A percentile compares a stretch with the other conserved stretches of the same genome.
phyloP scores from a whole-genome alignment of 257 asterid species.

The Nyctanthes arbortristis region DNA sequence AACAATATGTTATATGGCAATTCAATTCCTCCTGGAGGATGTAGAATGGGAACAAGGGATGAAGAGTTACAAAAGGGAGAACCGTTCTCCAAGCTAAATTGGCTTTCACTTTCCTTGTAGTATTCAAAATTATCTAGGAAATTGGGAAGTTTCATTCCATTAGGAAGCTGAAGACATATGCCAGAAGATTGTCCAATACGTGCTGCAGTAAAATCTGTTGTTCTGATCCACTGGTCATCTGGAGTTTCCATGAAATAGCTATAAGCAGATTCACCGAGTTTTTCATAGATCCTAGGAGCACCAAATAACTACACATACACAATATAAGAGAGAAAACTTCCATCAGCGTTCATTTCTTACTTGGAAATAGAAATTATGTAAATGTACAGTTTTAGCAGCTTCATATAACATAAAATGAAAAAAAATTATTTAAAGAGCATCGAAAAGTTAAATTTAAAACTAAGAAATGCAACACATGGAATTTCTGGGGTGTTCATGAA shows the following conservation, averaged over 20 bases:
- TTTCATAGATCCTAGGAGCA: constrained; percentile 76
- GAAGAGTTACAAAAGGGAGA: constrained; percentile 39
- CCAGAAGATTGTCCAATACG: constrained; percentile 86
- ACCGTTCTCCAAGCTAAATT: constrained; percentile 41
- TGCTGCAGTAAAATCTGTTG: constrained; percentile 69
- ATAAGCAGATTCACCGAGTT: constrained; percentile 25
- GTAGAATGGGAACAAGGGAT: constrained; percentile 69
- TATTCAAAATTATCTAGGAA: constrained; percentile 52
- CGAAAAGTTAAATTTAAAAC: no score
- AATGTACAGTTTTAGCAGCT: background rate
- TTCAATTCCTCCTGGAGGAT: constrained; percentile 42
- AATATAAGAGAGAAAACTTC: background rate
- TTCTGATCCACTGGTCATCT: constrained; percentile 89
- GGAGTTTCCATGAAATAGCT: constrained; percentile 45
- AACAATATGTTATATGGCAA: constrained; percentile 68
- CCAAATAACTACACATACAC: constrained; percentile 73
- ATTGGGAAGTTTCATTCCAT: constrained; percentile 52
- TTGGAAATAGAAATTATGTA: background rate
- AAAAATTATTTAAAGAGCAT: background rate
- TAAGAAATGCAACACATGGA: no score
- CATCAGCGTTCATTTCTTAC: background rate
- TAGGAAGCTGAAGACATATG: constrained; percentile 66
- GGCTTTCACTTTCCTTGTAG: constrained; percentile 49
- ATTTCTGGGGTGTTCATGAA: no score
- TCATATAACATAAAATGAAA: background rate